Evolutionary conservation across 495 filamentous ascomycete genomes (phyloP), one percentile per base, ranked within the genome.

Genomic region (Patellaria atrata): DNA sequence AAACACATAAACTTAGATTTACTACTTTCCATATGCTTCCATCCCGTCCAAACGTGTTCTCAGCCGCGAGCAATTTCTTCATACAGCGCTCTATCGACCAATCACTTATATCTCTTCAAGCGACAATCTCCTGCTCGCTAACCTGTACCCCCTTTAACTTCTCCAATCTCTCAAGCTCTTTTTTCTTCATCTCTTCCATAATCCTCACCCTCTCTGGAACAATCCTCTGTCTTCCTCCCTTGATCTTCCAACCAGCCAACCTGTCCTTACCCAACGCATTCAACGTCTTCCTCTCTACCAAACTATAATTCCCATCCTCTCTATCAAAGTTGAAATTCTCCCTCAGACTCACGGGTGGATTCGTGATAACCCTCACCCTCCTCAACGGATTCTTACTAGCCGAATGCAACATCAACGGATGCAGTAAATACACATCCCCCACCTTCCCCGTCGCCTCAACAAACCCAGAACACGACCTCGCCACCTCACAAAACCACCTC

Each of bases 351-450:
- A 80, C 73, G 0, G 73, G 71, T 12, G 77, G 75, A 48, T 83
- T 85, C 27, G 75, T 83, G 51, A 81, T 82, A 43, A 81, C 70
- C 11, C 77, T 61, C 5, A 70, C 60, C 18, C 56, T 58, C 22
- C 78, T 60, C 37, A 70, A 43, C 35, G 66, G 58, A 44, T 82
- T 82, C 37, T 61, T 61, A 6, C 69, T 71, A 14, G 71, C 67
- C 4, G 67, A 70, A 54, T 82, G 76, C 38, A 79, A 55, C 75
- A 79, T 82, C n/a, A 82, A 55, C 28, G 77, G 76, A 43, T 82
- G 78, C 40, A 82, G 52, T 14, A 83, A 58, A 40, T 72, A 70
- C 11, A 82, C 74, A 44, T 83, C 78, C 10, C 78, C 77, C 1
- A 66, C 55, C 2, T 64, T 50, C 0, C 77, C 76, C 3, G 69